These are phyloP conservation scores for Candida golubevii DNA, from an alignment of 805 yeast genomes.

Conservation along the genomic window DNA sequence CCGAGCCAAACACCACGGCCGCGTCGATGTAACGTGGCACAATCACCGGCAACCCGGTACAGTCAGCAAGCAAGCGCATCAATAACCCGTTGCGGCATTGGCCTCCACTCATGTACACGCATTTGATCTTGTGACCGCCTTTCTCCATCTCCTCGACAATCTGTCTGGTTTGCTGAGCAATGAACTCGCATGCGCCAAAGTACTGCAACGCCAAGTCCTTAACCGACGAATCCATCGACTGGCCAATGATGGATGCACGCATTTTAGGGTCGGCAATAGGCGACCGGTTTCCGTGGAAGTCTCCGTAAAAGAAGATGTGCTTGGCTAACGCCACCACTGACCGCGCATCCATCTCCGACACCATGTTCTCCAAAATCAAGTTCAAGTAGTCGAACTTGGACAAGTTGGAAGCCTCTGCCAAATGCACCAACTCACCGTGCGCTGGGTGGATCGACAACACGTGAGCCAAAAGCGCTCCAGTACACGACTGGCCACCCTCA, in stretches of 20 bases:
- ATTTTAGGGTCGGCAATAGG: conserved; percentile 95
- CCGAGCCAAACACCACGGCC: conserved; percentile 95
- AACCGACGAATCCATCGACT: conserved; percentile 82
- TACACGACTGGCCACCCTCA: conserved; percentile 98
- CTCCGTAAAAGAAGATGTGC: conserved; percentile 90
- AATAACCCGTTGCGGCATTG: conserved; percentile 90
- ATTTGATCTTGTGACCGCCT: conserved; percentile 70
- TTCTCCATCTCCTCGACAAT: conserved; percentile 80
- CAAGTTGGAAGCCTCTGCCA: conserved; percentile 63
- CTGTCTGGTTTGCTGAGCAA: conserved; percentile 96
- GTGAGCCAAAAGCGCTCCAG: conserved; percentile 90
- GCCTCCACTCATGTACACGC: conserved; percentile 91
- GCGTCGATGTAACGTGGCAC: conserved; percentile 95
- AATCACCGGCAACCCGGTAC: conserved; percentile 86
- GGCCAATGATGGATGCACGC: conserved; percentile 91
- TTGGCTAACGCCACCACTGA: conserved; percentile 79
- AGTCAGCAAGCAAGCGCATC: conserved; percentile 86
- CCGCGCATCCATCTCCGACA: conserved; percentile 51
- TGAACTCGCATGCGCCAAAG: conserved; percentile 93
- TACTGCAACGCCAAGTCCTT: conserved; percentile 83
- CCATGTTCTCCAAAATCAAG: conserved; percentile 64
- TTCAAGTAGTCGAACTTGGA: conserved; percentile 84
- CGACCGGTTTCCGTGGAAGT: conserved; percentile 92
- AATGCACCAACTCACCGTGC: conserved; percentile 59
- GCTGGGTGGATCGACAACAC: conserved; percentile 90